A percentile compares a stretch with the other conserved stretches of the same genome.
phyloP scores from a whole-genome alignment of 75 land plant genomes.

The Adiantum capillusveneris region DNA sequence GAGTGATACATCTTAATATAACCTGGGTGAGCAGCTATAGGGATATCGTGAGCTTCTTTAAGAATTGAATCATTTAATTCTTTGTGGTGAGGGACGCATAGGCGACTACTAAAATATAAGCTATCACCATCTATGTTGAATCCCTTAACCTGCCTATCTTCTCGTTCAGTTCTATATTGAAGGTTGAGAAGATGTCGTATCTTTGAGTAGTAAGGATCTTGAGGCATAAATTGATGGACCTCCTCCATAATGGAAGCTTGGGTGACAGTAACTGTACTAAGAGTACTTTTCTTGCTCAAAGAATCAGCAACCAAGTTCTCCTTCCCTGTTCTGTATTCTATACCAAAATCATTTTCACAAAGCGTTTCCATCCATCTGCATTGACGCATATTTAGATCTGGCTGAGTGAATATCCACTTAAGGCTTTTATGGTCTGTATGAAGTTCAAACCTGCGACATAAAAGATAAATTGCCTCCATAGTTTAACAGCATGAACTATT shows the following conservation, averaged over 20 bases:
- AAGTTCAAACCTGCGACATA: slow-evolving; percentile 5
- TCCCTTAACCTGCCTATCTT: neutral
- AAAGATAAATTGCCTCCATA: slow-evolving; percentile 29
- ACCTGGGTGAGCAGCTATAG: slow-evolving; percentile 12
- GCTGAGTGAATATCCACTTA: slow-evolving; percentile 14
- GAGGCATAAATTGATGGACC: neutral
- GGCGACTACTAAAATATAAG: neutral
- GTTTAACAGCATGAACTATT: slow-evolving; percentile 7
- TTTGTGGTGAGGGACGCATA: neutral
- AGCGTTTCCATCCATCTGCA: slow-evolving; percentile 14
- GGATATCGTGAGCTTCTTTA: slow-evolving; percentile 4
- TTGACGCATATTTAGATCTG: slow-evolving; percentile 5
- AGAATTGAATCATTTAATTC: neutral
- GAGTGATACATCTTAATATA: slow-evolving; percentile 4
- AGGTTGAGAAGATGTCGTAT: neutral
- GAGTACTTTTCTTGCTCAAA: slow-evolving; percentile 10
- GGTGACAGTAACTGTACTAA: neutral
- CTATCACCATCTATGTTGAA: neutral
- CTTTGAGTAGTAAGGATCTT: neutral
- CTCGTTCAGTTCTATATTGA: too few species aligned
- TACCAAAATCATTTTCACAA: slow-evolving; percentile 14
- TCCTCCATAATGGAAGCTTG: neutral
- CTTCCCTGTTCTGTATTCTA: slow-evolving; percentile 9
- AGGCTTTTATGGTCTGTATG: slow-evolving; percentile 17
- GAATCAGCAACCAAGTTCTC: slow-evolving; percentile 28